Conservation (phyloP, 2,329 filamentous ascomycete species). For the Fusarium gaditjirri region DNA sequence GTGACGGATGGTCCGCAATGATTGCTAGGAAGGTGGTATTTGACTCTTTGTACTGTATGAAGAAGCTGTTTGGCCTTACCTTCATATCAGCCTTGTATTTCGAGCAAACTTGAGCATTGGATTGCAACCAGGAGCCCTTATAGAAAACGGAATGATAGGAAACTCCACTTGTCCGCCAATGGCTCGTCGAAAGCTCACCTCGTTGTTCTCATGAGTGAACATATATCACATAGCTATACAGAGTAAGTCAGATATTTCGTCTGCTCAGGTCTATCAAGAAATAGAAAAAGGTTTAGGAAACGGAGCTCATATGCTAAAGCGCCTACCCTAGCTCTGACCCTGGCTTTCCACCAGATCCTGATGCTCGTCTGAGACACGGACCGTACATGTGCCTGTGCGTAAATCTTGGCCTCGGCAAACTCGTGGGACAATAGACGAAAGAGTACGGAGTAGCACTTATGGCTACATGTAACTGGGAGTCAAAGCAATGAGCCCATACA, state of each 20-base stretch:
- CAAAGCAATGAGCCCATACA: neutral
- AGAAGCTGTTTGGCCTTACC: neutral
- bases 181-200: neutral
- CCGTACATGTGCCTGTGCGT: conserved; percentile 9
- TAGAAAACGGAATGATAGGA: conserved; percentile 3
- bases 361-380: conserved; percentile 19
- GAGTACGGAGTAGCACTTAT: neutral
- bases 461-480: conserved; percentile 1
- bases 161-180: neutral
- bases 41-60: neutral
- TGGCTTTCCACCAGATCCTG: neutral
- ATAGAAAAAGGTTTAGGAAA: neutral
- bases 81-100: conserved; percentile 5
- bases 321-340: neutral
- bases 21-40: neutral
- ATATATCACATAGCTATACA: neutral
- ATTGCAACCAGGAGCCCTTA: conserved; percentile 1
- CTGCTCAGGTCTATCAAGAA: neutral
- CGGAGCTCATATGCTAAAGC: neutral
- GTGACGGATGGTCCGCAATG: neutral
- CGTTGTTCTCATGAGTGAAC: neutral
- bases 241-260: neutral
- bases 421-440: neutral
- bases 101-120: neutral
- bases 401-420: conserved; percentile 7